Evolutionary conservation across 2,329 filamentous ascomycete species (phyloP), one percentile per base, ranked within the genome.

Genomic region (Periconia sp.): DNA sequence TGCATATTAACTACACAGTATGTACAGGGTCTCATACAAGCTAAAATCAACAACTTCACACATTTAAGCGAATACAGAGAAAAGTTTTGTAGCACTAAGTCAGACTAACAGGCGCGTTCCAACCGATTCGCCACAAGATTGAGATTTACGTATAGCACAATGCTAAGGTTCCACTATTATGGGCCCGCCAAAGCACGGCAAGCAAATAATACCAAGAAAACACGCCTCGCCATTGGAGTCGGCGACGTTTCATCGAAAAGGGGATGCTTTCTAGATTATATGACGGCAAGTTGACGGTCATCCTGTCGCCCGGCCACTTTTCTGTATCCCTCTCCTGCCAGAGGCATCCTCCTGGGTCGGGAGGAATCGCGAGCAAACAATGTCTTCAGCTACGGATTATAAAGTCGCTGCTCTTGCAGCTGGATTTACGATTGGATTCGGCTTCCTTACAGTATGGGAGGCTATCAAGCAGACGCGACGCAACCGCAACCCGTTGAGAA

Each of bases 371-470:
- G 33, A 37, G 15, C 33, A 8, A 13, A 51, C 19, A 20, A 44
- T 20, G 42, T 15, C 30, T 15, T 52, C 51, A 49, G 49, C 49
- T 8, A 48, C 49, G 13, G 68, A 71, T 55, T 62, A 58, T 37
- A 66, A 71, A 44, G 52, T 71, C 47, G 64, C 69, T 41, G 69
- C 67, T 30, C 47, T 67, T 10, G 69, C 69, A 45, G 69, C 69
- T n/a, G 69, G 69, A 35, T 71, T 71, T 53, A 70, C 69, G 1
- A 53, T 71, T 14, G 69, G 69, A 2, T 71, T 70, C 43, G 69
- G 69, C 0, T 65, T 70, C 41, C 47, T 71, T 31, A 70, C 68
- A 19, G 65, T 67, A 53, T 71, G 68, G 69, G 68, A 70, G 51
- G 69, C 69, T 9, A 63, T 70, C 53, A 68, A 70, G 49, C 69